Evolutionary conservation across 2,329 filamentous ascomycete species (phyloP).

Genomic region (Hortaea werneckii): DNA sequence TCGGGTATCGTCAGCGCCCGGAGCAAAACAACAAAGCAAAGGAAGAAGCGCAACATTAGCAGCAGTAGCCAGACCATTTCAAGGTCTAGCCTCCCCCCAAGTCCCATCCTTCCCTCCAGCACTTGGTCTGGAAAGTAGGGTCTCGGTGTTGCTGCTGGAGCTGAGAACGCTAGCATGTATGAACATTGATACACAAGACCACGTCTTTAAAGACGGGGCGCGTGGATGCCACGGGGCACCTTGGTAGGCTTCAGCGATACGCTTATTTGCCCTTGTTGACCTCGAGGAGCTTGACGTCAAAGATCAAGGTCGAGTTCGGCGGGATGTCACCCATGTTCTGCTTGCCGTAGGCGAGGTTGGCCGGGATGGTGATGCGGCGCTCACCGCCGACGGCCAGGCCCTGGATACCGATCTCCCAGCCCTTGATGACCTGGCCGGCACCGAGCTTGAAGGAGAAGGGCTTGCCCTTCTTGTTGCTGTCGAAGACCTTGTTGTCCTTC

Average conservation of each 20-base stretch:
- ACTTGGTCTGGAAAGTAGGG: conserved; percentile 26
- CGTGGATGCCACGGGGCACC: not conserved
- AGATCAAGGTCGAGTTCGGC: conserved; percentile 79
- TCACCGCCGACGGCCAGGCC: conserved; percentile 93
- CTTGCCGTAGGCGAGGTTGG: conserved; percentile 81
- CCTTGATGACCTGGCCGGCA: conserved; percentile 93
- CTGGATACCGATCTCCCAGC: conserved; percentile 88
- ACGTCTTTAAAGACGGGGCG: not conserved
- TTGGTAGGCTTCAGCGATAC: not conserved
- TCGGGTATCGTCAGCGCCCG: conserved; percentile 5
- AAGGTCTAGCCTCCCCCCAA: not conserved
- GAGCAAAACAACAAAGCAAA: not conserved
- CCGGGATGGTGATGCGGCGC: conserved; percentile 81
- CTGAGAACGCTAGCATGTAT: not conserved
- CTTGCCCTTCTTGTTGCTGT: conserved; percentile 97
- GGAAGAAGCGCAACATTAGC: not conserved
- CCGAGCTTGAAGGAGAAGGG: conserved; percentile 95
- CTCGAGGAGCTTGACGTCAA: conserved; percentile 56
- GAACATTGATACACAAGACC: not conserved
- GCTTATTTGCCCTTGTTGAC: conserved; percentile 32
- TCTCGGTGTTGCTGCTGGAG: conserved; percentile 5
- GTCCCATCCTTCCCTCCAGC: conserved; percentile 28
- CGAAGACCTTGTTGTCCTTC: conserved; percentile 87
- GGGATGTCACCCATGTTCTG: conserved; percentile 69
- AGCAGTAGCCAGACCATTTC: not conserved